phyloP scores from a whole-genome alignment of 1,284 basidiomycete species.

The Moesziomyces parantarcticus region DNA sequence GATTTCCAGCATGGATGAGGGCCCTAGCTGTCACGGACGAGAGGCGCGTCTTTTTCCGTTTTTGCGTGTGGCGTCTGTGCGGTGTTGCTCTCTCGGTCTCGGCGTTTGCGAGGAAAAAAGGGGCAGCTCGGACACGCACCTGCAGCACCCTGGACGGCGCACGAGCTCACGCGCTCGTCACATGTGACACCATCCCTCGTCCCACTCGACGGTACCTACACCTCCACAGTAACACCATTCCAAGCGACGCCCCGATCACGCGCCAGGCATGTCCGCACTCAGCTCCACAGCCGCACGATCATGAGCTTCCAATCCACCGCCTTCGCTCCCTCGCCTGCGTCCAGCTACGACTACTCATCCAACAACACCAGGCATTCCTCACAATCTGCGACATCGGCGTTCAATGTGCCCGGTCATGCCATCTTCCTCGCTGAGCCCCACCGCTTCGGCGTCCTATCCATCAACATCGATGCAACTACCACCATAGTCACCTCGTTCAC shows the following conservation, averaged over 20 bases:
- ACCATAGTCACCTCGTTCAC: constrained; percentile 15
- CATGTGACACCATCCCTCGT: neutral
- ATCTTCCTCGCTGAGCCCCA: constrained; percentile 39
- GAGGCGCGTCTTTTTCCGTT: too few relatives aligned
- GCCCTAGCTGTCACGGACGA: too few relatives aligned
- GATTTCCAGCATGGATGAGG: too few relatives aligned
- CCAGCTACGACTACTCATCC: constrained; percentile 1
- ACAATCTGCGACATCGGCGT: constrained; percentile 1
- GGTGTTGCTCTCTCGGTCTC: neutral
- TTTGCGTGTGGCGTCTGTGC: too few relatives aligned
- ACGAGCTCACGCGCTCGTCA: neutral
- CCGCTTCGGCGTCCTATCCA: constrained; percentile 40
- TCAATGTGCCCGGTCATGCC: constrained; percentile 33
- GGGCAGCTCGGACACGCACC: too few relatives aligned
- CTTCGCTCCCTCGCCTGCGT: neutral
- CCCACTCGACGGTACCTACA: neutral
- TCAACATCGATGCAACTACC: constrained; percentile 37
- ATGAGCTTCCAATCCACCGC: constrained; percentile 3
- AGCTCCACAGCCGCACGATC: neutral
- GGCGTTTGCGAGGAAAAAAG: neutral
- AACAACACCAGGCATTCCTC: neutral
- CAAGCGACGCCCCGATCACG: neutral
- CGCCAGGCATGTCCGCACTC: constrained; percentile 8
- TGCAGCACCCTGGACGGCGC: neutral
- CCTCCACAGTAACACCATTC: neutral